A percentile compares a stretch with the other conserved stretches of the same genome.
These are phyloP conservation scores for Arthrobotrys conoides DNA, from an alignment of 2,329 filamentous ascomycete species.

Conservation along the genomic window DNA sequence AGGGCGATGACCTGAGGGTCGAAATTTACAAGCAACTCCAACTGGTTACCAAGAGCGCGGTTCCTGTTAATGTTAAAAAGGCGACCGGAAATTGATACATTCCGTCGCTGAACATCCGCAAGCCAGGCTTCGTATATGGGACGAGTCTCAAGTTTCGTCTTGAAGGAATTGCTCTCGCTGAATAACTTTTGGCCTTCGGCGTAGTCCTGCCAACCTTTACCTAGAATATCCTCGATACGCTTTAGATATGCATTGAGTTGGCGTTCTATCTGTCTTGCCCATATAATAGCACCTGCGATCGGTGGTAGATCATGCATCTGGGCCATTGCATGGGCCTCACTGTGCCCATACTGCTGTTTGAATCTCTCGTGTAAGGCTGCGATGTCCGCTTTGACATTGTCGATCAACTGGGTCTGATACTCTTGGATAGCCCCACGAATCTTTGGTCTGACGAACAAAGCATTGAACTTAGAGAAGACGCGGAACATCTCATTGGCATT, in stretches of 20 bases:
- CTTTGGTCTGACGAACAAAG: conserved; percentile 97
- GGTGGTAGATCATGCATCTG: conserved; percentile 95
- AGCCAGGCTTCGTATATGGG: conserved; percentile 97
- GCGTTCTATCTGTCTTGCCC: conserved; percentile 95
- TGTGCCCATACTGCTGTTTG: conserved; percentile 98
- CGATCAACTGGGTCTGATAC: conserved; percentile 97
- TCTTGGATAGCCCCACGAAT: conserved; percentile 97
- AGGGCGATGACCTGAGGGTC: conserved; percentile 96
- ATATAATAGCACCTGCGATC: conserved; percentile 96
- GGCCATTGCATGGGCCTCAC: conserved; percentile 97
- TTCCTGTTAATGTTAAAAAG: conserved; percentile 92
- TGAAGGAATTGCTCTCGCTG: conserved; percentile 91
- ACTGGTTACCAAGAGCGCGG: conserved; percentile 86
- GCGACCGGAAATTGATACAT: conserved; percentile 91
- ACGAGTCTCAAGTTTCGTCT: conserved; percentile 93
- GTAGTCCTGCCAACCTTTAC: conserved; percentile 93
- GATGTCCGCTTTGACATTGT: conserved; percentile 97
- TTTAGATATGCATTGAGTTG: conserved; percentile 98
- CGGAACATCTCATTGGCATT: conserved; percentile 99
- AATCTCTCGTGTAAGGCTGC: conserved; percentile 93
- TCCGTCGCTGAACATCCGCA: conserved; percentile 86
- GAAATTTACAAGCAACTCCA: conserved; percentile 95
- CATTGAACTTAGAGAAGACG: conserved; percentile 99
- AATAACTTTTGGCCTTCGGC: conserved; percentile 94
- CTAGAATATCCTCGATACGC: conserved; percentile 98